A percentile compares a stretch with the other conserved stretches of the same genome.
Conservation (phyloP, 805 yeast genomes). For the Pichia occidentalis region DNA sequence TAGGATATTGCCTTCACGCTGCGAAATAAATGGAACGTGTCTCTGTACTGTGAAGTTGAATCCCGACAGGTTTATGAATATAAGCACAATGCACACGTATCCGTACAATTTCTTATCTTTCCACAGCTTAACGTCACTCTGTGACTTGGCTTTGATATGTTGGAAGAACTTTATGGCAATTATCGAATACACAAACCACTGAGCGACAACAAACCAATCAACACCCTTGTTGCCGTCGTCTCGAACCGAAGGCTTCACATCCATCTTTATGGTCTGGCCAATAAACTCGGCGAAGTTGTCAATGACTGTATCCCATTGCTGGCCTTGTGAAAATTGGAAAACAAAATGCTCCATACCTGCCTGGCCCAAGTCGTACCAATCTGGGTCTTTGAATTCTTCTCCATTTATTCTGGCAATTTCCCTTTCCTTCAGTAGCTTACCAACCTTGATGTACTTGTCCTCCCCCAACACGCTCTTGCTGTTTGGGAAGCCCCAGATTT, state of each 20-base stretch:
- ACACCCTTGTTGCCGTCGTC: background rate
- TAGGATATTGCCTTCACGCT: constrained; percentile 37
- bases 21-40: constrained; percentile 56
- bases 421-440: constrained; percentile 1
- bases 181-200: constrained; percentile 9
- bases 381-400: constrained; percentile 5
- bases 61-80: constrained; percentile 50
- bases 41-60: constrained; percentile 56
- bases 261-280: constrained; percentile 3
- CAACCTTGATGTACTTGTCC: constrained; percentile 3
- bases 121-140: constrained; percentile 5
- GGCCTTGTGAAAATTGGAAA: constrained; percentile 13
- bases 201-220: constrained; percentile 7
- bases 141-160: background rate
- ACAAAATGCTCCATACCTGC: constrained; percentile 16
- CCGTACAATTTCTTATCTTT: constrained; percentile 13
- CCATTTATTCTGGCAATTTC: constrained; percentile 1
- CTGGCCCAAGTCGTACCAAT: constrained; percentile 8
- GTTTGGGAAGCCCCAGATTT: constrained; percentile 56
- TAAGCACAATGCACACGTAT: constrained; percentile 31
- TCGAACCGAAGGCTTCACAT: constrained; percentile 6
- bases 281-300: constrained; percentile 9
- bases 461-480: constrained; percentile 12
- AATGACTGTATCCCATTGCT: constrained; percentile 11
- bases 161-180: constrained; percentile 8